These are phyloP conservation scores for Fusarium compactum DNA, from an alignment of 2,329 filamentous ascomycete genomes.

Conservation along the genomic window DNA sequence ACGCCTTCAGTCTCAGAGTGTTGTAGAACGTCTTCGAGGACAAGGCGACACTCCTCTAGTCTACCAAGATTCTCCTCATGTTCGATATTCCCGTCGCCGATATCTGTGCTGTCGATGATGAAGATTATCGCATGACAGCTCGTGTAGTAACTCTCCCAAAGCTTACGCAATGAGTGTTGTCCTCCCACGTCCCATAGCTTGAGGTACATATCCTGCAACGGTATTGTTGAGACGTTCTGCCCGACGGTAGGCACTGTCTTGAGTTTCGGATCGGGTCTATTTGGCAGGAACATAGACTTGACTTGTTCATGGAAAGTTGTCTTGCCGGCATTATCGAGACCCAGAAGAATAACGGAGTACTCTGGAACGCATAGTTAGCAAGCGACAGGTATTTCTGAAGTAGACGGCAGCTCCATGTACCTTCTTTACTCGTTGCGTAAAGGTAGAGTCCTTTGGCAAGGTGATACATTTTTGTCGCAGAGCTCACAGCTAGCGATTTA, in stretches of 20 bases:
- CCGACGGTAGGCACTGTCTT: slow-evolving; percentile 97
- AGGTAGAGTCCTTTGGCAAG: slow-evolving; percentile 94
- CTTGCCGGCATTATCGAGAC: slow-evolving; percentile 98
- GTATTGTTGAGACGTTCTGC: slow-evolving; percentile 94
- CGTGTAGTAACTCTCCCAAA: slow-evolving; percentile 97
- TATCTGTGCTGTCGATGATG: slow-evolving; percentile 94
- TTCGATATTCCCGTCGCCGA: slow-evolving; percentile 82
- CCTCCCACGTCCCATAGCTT: slow-evolving; percentile 99
- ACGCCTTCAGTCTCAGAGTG: slow-evolving; percentile 91
- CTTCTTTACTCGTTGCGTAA: slow-evolving; percentile 97
- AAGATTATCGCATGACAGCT: slow-evolving; percentile 97
- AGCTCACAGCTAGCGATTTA: background rate
- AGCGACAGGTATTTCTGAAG: background rate
- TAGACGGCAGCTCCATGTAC: slow-evolving; percentile 57
- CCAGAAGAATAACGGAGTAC: slow-evolving; percentile 96
- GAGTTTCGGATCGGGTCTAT: slow-evolving; percentile 71
- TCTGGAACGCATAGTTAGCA: slow-evolving; percentile 64
- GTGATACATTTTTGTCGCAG: slow-evolving; percentile 80
- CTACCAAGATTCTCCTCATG: slow-evolving; percentile 66
- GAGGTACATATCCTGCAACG: slow-evolving; percentile 93
- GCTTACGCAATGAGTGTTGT: slow-evolving; percentile 85
- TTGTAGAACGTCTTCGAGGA: slow-evolving; percentile 90
- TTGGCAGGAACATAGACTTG: slow-evolving; percentile 83
- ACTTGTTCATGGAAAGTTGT: slow-evolving; percentile 98
- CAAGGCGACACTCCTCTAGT: slow-evolving; percentile 87